Base-by-base conservation (phyloP, 768 basidiomycete species). In the Hygrophorus pudorinus region DNA sequence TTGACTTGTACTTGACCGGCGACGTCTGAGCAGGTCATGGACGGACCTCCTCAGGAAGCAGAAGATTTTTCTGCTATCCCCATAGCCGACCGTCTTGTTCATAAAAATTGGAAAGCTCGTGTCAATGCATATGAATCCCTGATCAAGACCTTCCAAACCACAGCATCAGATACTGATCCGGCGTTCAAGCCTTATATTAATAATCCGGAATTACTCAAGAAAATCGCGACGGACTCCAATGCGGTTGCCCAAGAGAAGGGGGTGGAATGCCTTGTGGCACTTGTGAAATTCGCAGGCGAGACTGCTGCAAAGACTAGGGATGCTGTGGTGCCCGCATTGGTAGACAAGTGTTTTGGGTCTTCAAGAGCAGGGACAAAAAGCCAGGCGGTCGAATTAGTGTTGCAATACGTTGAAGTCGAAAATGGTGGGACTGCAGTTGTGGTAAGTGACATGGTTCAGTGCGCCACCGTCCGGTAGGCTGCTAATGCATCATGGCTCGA, bases 21-120 rank as follows among this genome's bases (percentile, higher is more conserved):
- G 41, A 38, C 44, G 41, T 48, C 43, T 51, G 37, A 35, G 8
- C 31, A 12, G 57, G 55, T 48, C 56, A 91, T 91, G 91, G 92
- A 94, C 65, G 92, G 89, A 45, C 81, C 81, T 54, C 84, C 87
- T 48, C 89, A 91, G 41, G 84, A 76, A 55, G 92, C 96, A 68
- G 92, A 96, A 68, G 92, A 98, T 65, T 97, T 93, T 61, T 81
- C 81, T 35, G 57, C 72, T 21, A 72, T 97, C 41, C 68, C 88
- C 16, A 73, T 96, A 38, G 63, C 76, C 10, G 90, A 94, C 52
- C 64, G 93, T 36, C 81, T 94, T 45, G 67, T 77, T 5, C 90
- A 97, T 71, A 98, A 97, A 75, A 94, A 94, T 61, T 99, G 96
- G 96, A 98, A 98, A 65, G 96, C 96, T 46, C 82, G 96, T 53